Evolutionary conservation across 352 stramenopile genomes (phyloP).

Genomic region (Globisporangium spinosum): DNA sequence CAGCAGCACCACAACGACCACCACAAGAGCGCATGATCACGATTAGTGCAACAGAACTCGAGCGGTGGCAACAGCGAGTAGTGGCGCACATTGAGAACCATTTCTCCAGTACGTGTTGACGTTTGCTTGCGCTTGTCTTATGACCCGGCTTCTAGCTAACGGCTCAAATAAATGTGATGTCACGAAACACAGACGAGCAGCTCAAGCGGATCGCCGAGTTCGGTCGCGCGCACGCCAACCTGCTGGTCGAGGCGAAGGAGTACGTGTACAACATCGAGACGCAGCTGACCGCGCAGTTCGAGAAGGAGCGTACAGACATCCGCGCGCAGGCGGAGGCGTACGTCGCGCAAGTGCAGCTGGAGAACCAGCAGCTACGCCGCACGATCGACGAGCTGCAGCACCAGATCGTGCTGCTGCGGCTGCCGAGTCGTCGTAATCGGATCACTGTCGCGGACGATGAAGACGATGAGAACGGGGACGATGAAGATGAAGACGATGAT

Average conservation of each 20-base stretch:
- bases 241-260: conserved; percentile 63
- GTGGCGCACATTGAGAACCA: conserved; percentile 62
- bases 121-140: not conserved
- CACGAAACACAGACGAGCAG: conserved; percentile 47
- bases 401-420: conserved; percentile 4
- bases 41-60: conserved; percentile 50
- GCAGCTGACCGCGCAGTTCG: conserved; percentile 46
- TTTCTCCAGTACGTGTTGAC: conserved; percentile 48
- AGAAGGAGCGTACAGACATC: conserved; percentile 39
- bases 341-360: conserved; percentile 37
- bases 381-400: conserved; percentile 11
- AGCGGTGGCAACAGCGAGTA: conserved; percentile 58
- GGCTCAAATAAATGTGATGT: not conserved
- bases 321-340: conserved; percentile 50
- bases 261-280: conserved; percentile 60
- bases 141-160: not conserved
- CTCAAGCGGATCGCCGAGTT: conserved; percentile 79
- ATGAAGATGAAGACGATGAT: not conserved
- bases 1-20: conserved; percentile 2
- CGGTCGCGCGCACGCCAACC: conserved; percentile 57
- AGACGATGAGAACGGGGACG: not conserved
- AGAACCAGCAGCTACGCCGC: conserved; percentile 35
- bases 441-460: not conserved
- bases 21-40: conserved; percentile 31
- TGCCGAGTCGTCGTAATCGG: conserved; percentile 6